These are phyloP conservation scores for Globisporangium megalacanthum DNA, from an alignment of 352 stramenopile genomes.

Conservation along the genomic window DNA sequence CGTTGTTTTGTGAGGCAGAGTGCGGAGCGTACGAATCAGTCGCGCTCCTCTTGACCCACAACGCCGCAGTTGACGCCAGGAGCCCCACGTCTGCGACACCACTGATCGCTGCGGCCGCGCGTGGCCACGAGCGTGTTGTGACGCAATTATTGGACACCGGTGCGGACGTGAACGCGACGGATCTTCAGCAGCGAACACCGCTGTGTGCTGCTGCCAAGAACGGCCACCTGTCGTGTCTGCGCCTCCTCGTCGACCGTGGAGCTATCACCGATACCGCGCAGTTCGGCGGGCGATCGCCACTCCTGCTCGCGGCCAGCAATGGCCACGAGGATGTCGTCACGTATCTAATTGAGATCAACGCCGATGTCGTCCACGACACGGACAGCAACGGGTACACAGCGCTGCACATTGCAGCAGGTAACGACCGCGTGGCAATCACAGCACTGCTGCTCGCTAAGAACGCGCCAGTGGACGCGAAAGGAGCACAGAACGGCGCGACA, in stretches of 20 bases:
- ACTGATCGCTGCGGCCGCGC: conserved; percentile 3
- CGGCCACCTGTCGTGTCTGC: conserved; percentile 1
- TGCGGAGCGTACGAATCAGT: not conserved
- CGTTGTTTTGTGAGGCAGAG: not conserved
- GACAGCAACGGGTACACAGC: conserved; percentile 1
- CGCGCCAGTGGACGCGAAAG: not conserved
- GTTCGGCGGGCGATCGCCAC: not conserved
- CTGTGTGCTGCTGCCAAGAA: conserved; percentile 2
- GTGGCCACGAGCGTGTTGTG: not conserved
- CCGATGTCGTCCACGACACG: not conserved
- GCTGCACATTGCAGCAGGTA: conserved; percentile 3
- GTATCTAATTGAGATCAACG: conserved; percentile 4
- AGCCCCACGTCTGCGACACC: not conserved
- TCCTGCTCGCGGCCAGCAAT: conserved; percentile 7
- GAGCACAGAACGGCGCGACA: not conserved
- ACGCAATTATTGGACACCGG: not conserved
- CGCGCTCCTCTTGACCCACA: not conserved
- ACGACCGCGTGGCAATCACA: not conserved
- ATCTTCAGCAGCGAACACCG: conserved; percentile 2
- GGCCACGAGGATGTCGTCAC: not conserved
- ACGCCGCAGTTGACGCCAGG: not conserved
- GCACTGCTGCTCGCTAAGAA: not conserved
- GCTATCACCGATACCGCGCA: not conserved
- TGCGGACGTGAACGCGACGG: not conserved
- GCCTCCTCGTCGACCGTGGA: not conserved